phyloP scores from a whole-genome alignment of 441 rosid genomes.

The Euphorbia corollata region DNA sequence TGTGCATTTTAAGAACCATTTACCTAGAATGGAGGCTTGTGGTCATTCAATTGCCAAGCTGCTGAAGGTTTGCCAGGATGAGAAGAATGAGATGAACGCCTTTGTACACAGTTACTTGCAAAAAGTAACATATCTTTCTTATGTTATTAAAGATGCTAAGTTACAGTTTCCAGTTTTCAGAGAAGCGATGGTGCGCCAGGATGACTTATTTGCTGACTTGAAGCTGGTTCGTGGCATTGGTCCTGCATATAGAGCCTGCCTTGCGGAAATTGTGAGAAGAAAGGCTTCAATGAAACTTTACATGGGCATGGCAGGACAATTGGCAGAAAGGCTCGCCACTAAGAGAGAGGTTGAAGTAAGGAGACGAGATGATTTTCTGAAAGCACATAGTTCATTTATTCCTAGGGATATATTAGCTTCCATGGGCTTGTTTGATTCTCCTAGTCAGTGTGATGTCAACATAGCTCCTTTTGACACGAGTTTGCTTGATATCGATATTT shows the following conservation, averaged over 20 bases:
- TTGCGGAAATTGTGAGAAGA: slow-evolving; percentile 92
- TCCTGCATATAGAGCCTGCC: slow-evolving; percentile 95
- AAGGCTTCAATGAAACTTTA: slow-evolving; percentile 92
- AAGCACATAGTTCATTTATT: slow-evolving; percentile 52
- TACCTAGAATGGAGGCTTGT: slow-evolving; percentile 76
- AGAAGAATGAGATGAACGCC: slow-evolving; percentile 83
- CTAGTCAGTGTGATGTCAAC: slow-evolving; percentile 91
- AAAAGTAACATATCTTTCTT: slow-evolving; percentile 59
- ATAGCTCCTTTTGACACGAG: slow-evolving; percentile 74
- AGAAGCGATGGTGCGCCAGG: slow-evolving; percentile 89
- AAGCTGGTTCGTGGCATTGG: slow-evolving; percentile 77
- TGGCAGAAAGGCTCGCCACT: slow-evolving; percentile 92
- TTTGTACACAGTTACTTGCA: slow-evolving; percentile 85
- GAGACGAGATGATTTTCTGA: slow-evolving; percentile 81
- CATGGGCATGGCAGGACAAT: slow-evolving; percentile 97
- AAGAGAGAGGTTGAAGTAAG: slow-evolving; percentile 84
- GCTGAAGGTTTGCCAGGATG: slow-evolving; percentile 59
- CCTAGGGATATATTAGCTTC: slow-evolving; percentile 76
- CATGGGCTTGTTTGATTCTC: slow-evolving; percentile 84
- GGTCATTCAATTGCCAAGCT: slow-evolving; percentile 51
- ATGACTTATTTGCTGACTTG: slow-evolving; percentile 60
- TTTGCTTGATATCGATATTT: slow-evolving; percentile 74
- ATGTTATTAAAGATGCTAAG: slow-evolving; percentile 74
- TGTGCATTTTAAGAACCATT: slow-evolving; percentile 84
- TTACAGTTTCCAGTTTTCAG: slow-evolving; percentile 89